phyloP scores from a whole-genome alignment of 1,284 basidiomycete genomes.

The Ustilago curta region DNA sequence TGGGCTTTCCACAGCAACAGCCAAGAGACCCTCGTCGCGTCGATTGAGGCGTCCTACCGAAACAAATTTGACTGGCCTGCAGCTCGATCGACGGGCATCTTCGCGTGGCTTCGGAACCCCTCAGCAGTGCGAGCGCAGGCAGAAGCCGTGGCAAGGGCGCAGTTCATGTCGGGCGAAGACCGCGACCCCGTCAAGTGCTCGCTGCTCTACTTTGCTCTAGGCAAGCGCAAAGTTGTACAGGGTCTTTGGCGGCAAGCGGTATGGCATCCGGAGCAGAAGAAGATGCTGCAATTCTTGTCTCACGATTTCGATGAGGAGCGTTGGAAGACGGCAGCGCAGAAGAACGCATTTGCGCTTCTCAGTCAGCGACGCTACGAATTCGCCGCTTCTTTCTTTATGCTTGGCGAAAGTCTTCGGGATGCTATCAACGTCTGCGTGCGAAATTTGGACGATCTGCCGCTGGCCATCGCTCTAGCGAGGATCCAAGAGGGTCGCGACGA shows the following conservation, averaged over 20 bases:
- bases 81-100: conserved; percentile 85
- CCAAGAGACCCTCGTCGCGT: conserved; percentile 82
- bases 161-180: conserved; percentile 78
- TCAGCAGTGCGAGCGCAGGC: conserved; percentile 78
- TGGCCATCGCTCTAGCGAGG: conserved; percentile 87
- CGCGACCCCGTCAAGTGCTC: conserved; percentile 89
- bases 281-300: conserved; percentile 91
- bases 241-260: conserved; percentile 94
- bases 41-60: conserved; percentile 78
- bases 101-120: conserved; percentile 80
- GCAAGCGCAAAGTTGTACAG: conserved; percentile 89
- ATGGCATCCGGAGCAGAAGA: conserved; percentile 88
- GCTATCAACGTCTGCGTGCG: conserved; percentile 91
- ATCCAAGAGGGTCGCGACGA: conserved; percentile 81
- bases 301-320: conserved; percentile 88
- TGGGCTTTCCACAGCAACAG: conserved; percentile 96
- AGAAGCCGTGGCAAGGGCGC: conserved; percentile 90
- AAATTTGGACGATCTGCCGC: conserved; percentile 87
- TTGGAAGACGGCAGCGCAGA: conserved; percentile 92
- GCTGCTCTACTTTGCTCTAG: conserved; percentile 92
- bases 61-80: conserved; percentile 89
- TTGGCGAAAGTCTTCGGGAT: conserved; percentile 88
- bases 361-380: conserved; percentile 73
- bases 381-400: conserved; percentile 95
- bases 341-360: conserved; percentile 94